phyloP scores from a whole-genome alignment of 2,329 filamentous ascomycete genomes.

The Phoma herbarum region DNA sequence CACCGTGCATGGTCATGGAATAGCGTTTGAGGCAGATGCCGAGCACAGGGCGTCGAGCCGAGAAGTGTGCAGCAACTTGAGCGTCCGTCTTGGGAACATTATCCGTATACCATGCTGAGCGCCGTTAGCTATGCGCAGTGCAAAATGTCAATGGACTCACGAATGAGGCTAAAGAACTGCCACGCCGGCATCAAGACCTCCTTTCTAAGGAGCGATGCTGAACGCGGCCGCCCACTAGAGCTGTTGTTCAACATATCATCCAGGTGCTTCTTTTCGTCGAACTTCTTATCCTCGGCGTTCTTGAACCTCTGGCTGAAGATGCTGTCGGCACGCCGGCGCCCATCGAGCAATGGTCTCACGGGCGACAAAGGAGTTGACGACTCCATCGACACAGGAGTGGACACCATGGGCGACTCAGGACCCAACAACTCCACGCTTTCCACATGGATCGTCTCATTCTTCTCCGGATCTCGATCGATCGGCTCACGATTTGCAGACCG shows the following conservation, averaged over 20 bases:
- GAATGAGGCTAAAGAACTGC: conserved; percentile 95
- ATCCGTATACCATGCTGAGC: conserved; percentile 82
- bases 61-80: conserved; percentile 89
- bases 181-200: conserved; percentile 95
- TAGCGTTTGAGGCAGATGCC: conserved; percentile 95
- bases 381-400: conserved; percentile 43
- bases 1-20: conserved; percentile 73
- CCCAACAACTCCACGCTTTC: conserved; percentile 54
- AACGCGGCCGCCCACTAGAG: conserved; percentile 44
- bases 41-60: conserved; percentile 80
- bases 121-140: conserved; percentile 23
- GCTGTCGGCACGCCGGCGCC: conserved; percentile 57
- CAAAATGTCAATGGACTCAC: conserved; percentile 60
- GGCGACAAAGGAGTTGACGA: conserved; percentile 39
- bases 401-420: conserved; percentile 47
- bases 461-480: conserved; percentile 42
- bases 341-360: conserved; percentile 38
- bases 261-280: conserved; percentile 60
- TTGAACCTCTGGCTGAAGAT: conserved; percentile 60
- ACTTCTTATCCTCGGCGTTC: conserved; percentile 59
- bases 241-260: conserved; percentile 50
- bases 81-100: conserved; percentile 71
- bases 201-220: conserved; percentile 64
- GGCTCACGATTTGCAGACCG: conserved; percentile 44
- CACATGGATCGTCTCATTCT: conserved; percentile 53